Base-by-base conservation (phyloP, 768 basidiomycete species). In the Leccinum ochraceum region DNA sequence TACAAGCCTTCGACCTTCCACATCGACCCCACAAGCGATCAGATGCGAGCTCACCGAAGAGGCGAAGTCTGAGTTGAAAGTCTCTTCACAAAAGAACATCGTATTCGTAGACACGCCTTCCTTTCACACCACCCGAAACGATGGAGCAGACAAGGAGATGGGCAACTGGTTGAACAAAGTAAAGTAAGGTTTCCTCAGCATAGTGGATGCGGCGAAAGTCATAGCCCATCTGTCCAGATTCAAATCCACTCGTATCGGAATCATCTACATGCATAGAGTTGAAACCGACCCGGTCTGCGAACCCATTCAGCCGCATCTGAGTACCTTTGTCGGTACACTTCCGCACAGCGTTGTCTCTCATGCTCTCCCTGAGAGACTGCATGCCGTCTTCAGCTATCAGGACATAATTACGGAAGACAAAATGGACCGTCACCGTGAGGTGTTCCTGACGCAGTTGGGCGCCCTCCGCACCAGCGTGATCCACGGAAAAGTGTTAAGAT, bases 191-290 rank as follows among this genome's bases (percentile, higher is more conserved):
- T 34, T 4, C 2, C 22, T 44, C 28, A 4, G 5, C 10, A 9
- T 46, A 17, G 13, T 48, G 2, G 7, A 57, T 14, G 24, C 2
- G 2, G 48, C 3, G n/a, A 28, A 37, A 28, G 44, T 4, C 1
- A 66, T 24, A 7, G 1, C 9, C 6, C 24, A 11, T 28, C 6
- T 53, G 32, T 54, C 34, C 26, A 69, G 67, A 34, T 59, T 30
- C 17, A 60, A 4, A 36, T 59, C 60, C 28, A 58, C 53, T 14
- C 32, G 32, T 20, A 13, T 28, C 1, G 67, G 68, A 36, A 59
- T 13, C n/a, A 62, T 69, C 20, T 69, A 69, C 44, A 7, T 67
- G 62, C 59, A 64, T 53, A 53, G 53, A 37, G 2, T 69, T 11
- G 68, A 59, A 26, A 39, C 9, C 6, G 24, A 59, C 24, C 60